These are phyloP conservation scores for Podaxis sp. DNA, from an alignment of 768 basidiomycete species.

Conservation along the genomic window DNA sequence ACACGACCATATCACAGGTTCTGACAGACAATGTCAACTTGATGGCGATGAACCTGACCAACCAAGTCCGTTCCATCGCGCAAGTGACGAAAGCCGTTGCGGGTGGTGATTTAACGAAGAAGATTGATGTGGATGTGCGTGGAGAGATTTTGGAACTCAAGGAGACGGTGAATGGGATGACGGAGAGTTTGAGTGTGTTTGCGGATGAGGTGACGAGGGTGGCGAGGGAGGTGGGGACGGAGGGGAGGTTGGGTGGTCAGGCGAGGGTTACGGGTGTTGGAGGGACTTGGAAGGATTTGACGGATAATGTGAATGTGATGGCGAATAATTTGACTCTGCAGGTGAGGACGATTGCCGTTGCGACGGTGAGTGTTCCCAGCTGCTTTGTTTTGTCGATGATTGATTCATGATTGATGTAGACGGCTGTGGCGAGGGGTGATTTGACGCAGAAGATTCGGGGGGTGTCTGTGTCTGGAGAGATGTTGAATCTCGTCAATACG, in stretches of 20 bases:
- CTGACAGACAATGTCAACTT: slow-evolving; percentile 80
- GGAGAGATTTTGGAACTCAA: slow-evolving; percentile 90
- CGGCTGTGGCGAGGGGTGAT: slow-evolving; percentile 91
- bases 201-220: slow-evolving; percentile 81
- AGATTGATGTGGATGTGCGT: slow-evolving; percentile 86
- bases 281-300: slow-evolving; percentile 96
- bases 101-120: slow-evolving; percentile 87
- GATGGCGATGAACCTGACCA: slow-evolving; percentile 88
- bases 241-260: slow-evolving; percentile 91
- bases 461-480: slow-evolving; percentile 92
- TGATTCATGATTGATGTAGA: slow-evolving; percentile 24
- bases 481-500: slow-evolving; percentile 92
- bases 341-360: slow-evolving; percentile 90
- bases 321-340: slow-evolving; percentile 90
- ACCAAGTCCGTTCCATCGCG: slow-evolving; percentile 83
- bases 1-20: too few species aligned
- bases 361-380: slow-evolving; percentile 56
- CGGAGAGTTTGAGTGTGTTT: slow-evolving; percentile 78
- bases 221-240: slow-evolving; percentile 95
- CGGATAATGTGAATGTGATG: slow-evolving; percentile 96
- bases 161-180: slow-evolving; percentile 96
- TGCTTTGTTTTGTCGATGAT: not conserved
- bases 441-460: slow-evolving; percentile 91
- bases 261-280: slow-evolving; percentile 92
- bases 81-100: slow-evolving; percentile 96